Evolutionary conservation across 2,329 filamentous ascomycete species (phyloP).

Genomic region (Xylariales sp.): DNA sequence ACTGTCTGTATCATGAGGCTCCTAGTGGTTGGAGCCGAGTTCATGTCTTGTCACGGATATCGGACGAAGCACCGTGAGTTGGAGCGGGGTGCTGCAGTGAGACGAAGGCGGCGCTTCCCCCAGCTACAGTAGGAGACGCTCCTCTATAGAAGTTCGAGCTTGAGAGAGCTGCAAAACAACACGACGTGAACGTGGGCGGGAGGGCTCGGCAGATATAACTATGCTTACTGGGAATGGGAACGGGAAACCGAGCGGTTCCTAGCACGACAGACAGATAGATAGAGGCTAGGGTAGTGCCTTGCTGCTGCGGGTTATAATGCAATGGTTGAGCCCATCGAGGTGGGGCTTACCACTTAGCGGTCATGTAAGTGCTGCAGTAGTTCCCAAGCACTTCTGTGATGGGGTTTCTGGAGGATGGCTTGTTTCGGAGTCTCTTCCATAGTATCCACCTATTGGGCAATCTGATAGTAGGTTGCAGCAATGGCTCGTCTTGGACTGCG

Average conservation of each 20-base stretch:
- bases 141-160: constrained; percentile 6
- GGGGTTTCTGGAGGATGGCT: constrained; percentile 2
- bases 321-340: constrained; percentile 4
- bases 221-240: neutral
- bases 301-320: constrained; percentile 4
- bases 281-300: constrained; percentile 3
- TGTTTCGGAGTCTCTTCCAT: constrained; percentile 11
- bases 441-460: constrained; percentile 9
- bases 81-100: neutral
- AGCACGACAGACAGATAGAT: neutral
- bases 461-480: constrained; percentile 9
- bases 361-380: constrained; percentile 9
- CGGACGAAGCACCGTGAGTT: constrained; percentile 1
- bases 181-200: neutral
- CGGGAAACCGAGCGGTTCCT: constrained; percentile 4
- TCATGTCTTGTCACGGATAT: constrained; percentile 1
- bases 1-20: neutral
- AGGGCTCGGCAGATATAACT: constrained; percentile 9
- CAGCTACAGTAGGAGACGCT: constrained; percentile 1
- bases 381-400: constrained; percentile 4
- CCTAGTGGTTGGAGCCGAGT: neutral
- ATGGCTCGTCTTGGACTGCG: constrained; percentile 5
- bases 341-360: neutral
- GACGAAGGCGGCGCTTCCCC: constrained; percentile 1
- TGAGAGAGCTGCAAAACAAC: constrained; percentile 2